These are phyloP conservation scores for Nevesoporus exiguus DNA, from an alignment of 768 basidiomycete species.

Conservation along the genomic window DNA sequence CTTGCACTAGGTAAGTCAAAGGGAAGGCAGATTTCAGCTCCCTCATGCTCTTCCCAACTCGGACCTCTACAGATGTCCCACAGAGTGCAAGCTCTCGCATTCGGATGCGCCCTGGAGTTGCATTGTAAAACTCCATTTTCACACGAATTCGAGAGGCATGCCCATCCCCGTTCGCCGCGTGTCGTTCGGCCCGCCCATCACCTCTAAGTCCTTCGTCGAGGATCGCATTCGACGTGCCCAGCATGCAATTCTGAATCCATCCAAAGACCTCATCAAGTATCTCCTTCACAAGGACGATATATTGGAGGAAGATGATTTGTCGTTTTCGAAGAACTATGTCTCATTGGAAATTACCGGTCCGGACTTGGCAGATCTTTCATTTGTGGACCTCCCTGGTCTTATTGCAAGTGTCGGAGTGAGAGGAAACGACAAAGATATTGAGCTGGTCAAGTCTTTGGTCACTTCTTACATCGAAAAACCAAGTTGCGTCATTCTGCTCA, in stretches of 20 bases:
- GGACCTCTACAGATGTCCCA: not conserved
- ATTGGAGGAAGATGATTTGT: not conserved
- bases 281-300: not conserved
- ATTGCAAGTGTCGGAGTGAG: not conserved
- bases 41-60: not conserved
- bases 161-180: not conserved
- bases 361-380: constrained; percentile 1
- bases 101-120: not conserved
- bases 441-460: not conserved
- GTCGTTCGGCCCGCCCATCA: not conserved
- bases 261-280: not conserved
- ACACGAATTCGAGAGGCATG: not conserved
- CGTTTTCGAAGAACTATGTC: constrained; percentile 4
- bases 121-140: not conserved
- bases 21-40: not conserved
- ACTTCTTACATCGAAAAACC: constrained; percentile 1
- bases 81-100: constrained; percentile 1
- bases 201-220: not conserved
- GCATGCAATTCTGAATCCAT: not conserved
- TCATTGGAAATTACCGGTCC: not conserved
- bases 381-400: constrained; percentile 1
- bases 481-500: constrained; percentile 2
- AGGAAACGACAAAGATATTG: not conserved
- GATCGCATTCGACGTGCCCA: constrained; percentile 1
- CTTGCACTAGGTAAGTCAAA: constrained; percentile 1